These are phyloP conservation scores for Lentinula raphanica DNA, from an alignment of 768 basidiomycete species.

Conservation along the genomic window DNA sequence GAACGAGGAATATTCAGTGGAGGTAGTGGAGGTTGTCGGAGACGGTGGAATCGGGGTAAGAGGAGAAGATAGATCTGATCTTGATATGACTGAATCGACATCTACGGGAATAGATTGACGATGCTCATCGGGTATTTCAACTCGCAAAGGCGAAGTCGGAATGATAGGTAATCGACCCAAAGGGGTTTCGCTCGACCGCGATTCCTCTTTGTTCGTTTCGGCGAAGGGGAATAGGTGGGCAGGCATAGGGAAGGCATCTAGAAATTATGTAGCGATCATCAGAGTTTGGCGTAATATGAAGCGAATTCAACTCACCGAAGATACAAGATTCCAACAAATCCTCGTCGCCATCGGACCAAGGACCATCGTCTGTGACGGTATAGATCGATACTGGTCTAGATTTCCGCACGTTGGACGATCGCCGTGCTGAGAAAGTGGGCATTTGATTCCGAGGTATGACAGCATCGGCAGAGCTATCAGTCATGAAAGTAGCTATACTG, in stretches of 20 bases:
- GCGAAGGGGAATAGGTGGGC: constrained; percentile 12
- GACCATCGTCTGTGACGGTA: constrained; percentile 28
- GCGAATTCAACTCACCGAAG: constrained; percentile 23
- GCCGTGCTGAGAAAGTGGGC: neutral
- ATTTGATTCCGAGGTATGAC: constrained; percentile 38
- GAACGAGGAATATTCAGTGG: constrained; percentile 24
- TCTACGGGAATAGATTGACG: constrained; percentile 1
- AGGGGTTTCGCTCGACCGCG: neutral
- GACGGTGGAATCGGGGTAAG: constrained; percentile 8
- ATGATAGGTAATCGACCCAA: neutral
- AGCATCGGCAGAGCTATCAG: constrained; percentile 53
- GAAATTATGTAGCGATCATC: too few relatives aligned
- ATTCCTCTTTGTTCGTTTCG: neutral
- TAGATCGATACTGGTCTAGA: constrained; percentile 1
- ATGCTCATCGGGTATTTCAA: neutral
- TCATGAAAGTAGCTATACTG: constrained; percentile 54
- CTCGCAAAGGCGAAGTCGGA: neutral
- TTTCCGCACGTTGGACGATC: neutral
- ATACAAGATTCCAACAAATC: constrained; percentile 27
- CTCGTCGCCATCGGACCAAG: constrained; percentile 33
- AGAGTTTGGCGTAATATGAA: neutral
- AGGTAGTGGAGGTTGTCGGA: constrained; percentile 19
- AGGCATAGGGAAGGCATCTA: constrained; percentile 22
- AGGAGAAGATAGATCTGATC: neutral
- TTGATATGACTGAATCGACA: neutral